Percentiles rank a stretch among this genome's conserved stretches.
Evolutionary conservation across 2,329 filamentous ascomycete genomes (phyloP).

Genomic region (Ustulina deusta): DNA sequence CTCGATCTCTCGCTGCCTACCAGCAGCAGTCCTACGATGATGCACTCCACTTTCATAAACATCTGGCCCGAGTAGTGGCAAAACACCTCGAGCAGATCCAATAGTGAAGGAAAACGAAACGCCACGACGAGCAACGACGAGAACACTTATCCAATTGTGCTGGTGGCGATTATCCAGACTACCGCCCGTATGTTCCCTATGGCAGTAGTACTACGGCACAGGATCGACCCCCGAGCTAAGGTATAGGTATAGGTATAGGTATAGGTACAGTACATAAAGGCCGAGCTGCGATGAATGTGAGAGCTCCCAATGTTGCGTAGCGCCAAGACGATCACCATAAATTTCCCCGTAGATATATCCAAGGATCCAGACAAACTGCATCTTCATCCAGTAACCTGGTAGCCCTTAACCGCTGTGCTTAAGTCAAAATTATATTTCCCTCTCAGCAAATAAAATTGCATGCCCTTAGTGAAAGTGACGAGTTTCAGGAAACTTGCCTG

Average conservation of each 20-base stretch:
- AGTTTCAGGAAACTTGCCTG: not conserved
- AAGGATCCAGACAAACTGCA: constrained; percentile 14
- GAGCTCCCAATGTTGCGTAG: not conserved
- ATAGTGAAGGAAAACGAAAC: not conserved
- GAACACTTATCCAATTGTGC: too few species aligned
- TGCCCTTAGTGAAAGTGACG: not conserved
- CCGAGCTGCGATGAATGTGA: not conserved
- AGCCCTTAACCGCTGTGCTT: constrained; percentile 6
- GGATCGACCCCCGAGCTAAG: too few species aligned
- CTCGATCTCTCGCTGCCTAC: not conserved
- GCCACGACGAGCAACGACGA: not conserved
- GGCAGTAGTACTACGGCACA: too few species aligned
- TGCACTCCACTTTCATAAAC: too few species aligned
- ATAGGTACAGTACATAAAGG: not conserved
- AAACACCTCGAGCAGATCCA: not conserved
- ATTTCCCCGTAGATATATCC: not conserved
- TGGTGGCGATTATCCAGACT: too few species aligned
- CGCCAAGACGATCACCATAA: constrained; percentile 3
- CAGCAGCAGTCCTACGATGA: not conserved
- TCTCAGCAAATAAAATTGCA: not conserved
- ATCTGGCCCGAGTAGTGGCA: too few species aligned
- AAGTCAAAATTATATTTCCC: not conserved
- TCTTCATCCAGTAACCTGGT: constrained; percentile 2
- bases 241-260: too few species aligned
- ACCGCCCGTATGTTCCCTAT: too few species aligned